Conservation (phyloP, 2,329 filamentous ascomycete species). For the Claviceps sp. region DNA sequence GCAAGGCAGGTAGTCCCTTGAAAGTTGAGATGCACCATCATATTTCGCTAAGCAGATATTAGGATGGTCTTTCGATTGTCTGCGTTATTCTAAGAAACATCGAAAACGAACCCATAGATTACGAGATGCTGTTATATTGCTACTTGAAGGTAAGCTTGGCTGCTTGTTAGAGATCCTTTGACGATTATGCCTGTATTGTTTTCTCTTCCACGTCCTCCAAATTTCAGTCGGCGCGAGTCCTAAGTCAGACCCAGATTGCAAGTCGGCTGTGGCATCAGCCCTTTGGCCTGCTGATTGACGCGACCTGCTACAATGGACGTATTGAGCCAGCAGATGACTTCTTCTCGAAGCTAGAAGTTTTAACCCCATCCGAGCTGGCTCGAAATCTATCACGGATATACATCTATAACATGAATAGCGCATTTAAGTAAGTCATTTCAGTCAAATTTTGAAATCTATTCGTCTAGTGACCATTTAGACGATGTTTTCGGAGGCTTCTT, state of each 20-base stretch:
- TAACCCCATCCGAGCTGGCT: slow-evolving; percentile 48
- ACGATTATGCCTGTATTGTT: not conserved
- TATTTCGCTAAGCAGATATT: slow-evolving; percentile 1
- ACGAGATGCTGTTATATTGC: slow-evolving; percentile 52
- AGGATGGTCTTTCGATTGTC: slow-evolving; percentile 55
- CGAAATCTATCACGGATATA: slow-evolving; percentile 48
- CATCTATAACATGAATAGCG: slow-evolving; percentile 62
- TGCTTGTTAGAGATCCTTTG: not conserved
- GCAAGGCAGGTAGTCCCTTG: slow-evolving; percentile 34
- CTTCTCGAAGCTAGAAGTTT: slow-evolving; percentile 47
- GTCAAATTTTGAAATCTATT: not conserved
- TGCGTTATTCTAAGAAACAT: slow-evolving; percentile 57
- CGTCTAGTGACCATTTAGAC: slow-evolving; percentile 17
- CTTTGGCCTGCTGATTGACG: slow-evolving; percentile 54
- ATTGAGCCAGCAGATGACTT: slow-evolving; percentile 53
- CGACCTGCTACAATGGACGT: slow-evolving; percentile 56
- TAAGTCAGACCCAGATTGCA: slow-evolving; percentile 36
- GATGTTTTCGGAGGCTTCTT: slow-evolving; percentile 51
- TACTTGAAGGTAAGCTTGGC: slow-evolving; percentile 43
- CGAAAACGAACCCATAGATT: slow-evolving; percentile 50
- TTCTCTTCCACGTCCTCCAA: not conserved
- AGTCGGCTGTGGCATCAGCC: slow-evolving; percentile 57
- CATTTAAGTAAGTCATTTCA: slow-evolving; percentile 36
- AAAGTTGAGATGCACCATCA: not conserved
- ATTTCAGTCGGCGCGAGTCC: not conserved